Conservation (phyloP, 495 filamentous ascomycete species). For the Hyphodiscus hymeniophilus region DNA sequence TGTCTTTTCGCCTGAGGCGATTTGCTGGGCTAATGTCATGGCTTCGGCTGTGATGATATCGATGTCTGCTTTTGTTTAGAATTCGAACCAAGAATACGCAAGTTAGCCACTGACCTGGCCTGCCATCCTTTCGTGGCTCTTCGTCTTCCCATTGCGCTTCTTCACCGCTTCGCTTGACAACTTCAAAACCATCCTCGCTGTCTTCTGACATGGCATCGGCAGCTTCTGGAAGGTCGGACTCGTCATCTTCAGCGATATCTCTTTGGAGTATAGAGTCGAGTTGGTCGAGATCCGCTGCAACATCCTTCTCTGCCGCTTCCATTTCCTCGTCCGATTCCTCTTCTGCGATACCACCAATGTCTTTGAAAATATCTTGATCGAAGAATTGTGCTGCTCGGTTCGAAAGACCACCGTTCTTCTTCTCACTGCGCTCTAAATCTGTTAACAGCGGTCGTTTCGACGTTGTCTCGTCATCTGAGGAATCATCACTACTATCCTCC, state of each 20-base stretch:
- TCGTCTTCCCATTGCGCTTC: slow-evolving; percentile 62
- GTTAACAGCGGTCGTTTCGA: slow-evolving; percentile 36
- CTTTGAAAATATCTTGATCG: slow-evolving; percentile 89
- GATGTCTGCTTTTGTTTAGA: slow-evolving; percentile 53
- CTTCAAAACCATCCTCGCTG: slow-evolving; percentile 41
- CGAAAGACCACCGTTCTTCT: slow-evolving; percentile 51
- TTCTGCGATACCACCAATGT: slow-evolving; percentile 53
- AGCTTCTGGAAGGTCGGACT: slow-evolving; percentile 23
- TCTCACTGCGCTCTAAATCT: slow-evolving; percentile 40
- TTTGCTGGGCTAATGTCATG: slow-evolving; percentile 92
- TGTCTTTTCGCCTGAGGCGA: slow-evolving; percentile 78
- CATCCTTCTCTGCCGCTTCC: slow-evolving; percentile 44
- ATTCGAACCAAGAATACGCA: background rate
- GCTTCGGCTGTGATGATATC: slow-evolving; percentile 98
- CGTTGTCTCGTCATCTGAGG: slow-evolving; percentile 38
- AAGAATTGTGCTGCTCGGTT: slow-evolving; percentile 86
- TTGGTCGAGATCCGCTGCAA: slow-evolving; percentile 28
- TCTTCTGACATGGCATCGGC: slow-evolving; percentile 34
- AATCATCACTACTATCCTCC: slow-evolving; percentile 48
- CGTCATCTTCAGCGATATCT: slow-evolving; percentile 28
- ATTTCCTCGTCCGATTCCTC: slow-evolving; percentile 34
- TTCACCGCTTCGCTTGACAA: slow-evolving; percentile 41
- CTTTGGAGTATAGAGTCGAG: slow-evolving; percentile 14
- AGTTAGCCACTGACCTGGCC: slow-evolving; percentile 44
- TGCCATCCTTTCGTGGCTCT: slow-evolving; percentile 60